Conservation (phyloP, 2,329 filamentous ascomycete species). For the Fusarium staphyleae region DNA sequence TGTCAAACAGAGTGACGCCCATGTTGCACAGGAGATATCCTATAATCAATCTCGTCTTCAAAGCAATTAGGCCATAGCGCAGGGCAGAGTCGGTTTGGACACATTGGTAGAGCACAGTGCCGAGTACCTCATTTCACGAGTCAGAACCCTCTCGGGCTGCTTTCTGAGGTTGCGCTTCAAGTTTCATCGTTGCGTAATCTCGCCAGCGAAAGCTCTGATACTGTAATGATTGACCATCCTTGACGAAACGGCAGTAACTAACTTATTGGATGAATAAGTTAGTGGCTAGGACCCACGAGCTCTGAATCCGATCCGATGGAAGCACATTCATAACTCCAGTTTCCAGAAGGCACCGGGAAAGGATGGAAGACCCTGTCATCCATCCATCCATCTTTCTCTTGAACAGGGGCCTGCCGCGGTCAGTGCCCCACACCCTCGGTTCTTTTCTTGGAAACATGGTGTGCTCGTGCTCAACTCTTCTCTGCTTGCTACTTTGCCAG, state of each 20-base stretch:
- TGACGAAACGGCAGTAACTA: background rate
- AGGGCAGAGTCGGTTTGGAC: background rate
- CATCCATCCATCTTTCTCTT: background rate
- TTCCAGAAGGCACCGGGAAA: conserved; percentile 34
- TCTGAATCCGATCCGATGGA: conserved; percentile 4
- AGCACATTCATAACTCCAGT: conserved; percentile 3
- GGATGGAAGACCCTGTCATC: conserved; percentile 8
- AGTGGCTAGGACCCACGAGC: conserved; percentile 2
- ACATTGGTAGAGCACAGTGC: background rate
- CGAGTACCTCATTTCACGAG: conserved; percentile 1
- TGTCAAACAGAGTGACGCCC: too few relatives aligned
- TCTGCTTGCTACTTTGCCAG: background rate
- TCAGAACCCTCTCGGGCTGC: background rate
- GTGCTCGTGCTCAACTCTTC: conserved; percentile 18
- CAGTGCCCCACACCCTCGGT: conserved; percentile 19
- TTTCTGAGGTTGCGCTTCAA: background rate
- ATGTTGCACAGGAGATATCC: too few relatives aligned
- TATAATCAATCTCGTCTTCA: background rate
- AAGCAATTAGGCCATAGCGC: conserved; percentile 6
- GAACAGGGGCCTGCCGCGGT: conserved; percentile 12
- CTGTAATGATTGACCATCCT: conserved; percentile 3
- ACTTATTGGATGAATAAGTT: conserved; percentile 7
- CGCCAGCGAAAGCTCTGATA: background rate
- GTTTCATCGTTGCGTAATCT: conserved; percentile 8
- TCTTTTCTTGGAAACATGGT: conserved; percentile 17